A percentile compares a stretch with the other conserved stretches of the same genome.
Evolutionary conservation across 2,329 filamentous ascomycete genomes (phyloP).

Genomic region (Xylariaceae sp.): DNA sequence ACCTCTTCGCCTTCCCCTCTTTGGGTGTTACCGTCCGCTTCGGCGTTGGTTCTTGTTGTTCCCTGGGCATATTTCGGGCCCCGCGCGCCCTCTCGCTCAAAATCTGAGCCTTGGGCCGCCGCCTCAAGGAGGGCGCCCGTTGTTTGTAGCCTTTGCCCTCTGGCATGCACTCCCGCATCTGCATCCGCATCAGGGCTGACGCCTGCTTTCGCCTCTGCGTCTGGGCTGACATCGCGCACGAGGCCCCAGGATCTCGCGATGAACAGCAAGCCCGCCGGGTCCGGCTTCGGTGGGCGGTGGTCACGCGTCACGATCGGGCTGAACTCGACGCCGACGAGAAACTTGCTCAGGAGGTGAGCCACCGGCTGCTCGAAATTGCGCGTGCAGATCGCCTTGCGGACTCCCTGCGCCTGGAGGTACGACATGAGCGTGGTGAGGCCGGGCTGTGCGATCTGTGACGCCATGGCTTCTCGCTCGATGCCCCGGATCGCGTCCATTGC

Average conservation of each 20-base stretch:
- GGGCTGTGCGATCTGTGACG: constrained; percentile 77
- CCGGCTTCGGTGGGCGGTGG: constrained; percentile 82
- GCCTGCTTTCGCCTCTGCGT: no score
- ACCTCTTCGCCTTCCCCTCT: constrained; percentile 41
- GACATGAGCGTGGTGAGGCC: constrained; percentile 80
- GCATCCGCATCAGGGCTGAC: no score
- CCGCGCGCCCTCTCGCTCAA: constrained; percentile 30
- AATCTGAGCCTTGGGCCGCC: neutral
- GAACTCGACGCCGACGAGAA: constrained; percentile 71
- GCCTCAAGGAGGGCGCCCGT: constrained; percentile 23
- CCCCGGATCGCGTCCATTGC: constrained; percentile 76
- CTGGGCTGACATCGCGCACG: constrained; percentile 27
- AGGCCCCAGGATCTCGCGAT: constrained; percentile 81
- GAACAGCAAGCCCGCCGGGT: constrained; percentile 85
- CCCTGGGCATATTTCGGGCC: no score
- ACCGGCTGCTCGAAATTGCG: constrained; percentile 89
- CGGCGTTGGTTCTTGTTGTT: no score
- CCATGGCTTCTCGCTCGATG: constrained; percentile 74
- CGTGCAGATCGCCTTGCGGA: constrained; percentile 88
- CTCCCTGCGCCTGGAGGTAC: constrained; percentile 70
- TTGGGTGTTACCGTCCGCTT: neutral
- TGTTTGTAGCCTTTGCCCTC: constrained; percentile 12
- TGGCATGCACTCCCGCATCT: no score
- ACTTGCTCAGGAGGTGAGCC: constrained; percentile 74
- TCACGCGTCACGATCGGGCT: constrained; percentile 83